phyloP scores from a whole-genome alignment of 305 asterid genomes.

The Solanum chacoense region DNA sequence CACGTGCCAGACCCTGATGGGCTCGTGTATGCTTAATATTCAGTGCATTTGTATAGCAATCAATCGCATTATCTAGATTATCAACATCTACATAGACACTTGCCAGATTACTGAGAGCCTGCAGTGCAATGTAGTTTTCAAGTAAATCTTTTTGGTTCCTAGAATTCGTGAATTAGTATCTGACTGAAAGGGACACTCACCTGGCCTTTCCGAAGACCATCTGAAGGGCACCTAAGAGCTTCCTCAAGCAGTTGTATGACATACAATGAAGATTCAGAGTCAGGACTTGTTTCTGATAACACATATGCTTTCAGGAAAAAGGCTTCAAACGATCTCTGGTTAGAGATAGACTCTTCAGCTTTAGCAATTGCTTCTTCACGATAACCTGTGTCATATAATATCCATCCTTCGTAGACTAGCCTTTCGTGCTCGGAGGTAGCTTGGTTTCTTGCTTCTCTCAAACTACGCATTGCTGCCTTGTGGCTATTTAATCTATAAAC shows the following conservation, averaged over 20 bases:
- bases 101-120: constrained; percentile 85
- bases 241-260: constrained; percentile 75
- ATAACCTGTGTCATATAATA: constrained; percentile 77
- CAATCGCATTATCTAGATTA: constrained; percentile 62
- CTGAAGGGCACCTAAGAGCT: constrained; percentile 91
- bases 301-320: constrained; percentile 75
- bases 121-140: constrained; percentile 4
- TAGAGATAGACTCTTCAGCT: constrained; percentile 70
- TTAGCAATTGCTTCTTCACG: constrained; percentile 73
- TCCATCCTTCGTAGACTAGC: constrained; percentile 89
- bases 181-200: constrained; percentile 24
- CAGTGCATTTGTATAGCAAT: constrained; percentile 75
- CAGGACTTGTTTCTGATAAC: constrained; percentile 54
- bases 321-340: constrained; percentile 87
- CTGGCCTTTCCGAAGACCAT: constrained; percentile 94
- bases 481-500: constrained; percentile 66
- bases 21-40: constrained; percentile 85
- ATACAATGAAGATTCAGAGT: constrained; percentile 52
- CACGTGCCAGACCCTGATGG: constrained; percentile 88
- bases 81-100: constrained; percentile 69
- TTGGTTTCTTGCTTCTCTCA: constrained; percentile 79
- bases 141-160: background rate
- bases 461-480: constrained; percentile 87
- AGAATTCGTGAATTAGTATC: background rate
- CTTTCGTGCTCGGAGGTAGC: constrained; percentile 58